A percentile compares a stretch with the other conserved stretches of the same genome.
Conservation (phyloP, 257 asterid genomes). For the Perilla frutescens region DNA sequence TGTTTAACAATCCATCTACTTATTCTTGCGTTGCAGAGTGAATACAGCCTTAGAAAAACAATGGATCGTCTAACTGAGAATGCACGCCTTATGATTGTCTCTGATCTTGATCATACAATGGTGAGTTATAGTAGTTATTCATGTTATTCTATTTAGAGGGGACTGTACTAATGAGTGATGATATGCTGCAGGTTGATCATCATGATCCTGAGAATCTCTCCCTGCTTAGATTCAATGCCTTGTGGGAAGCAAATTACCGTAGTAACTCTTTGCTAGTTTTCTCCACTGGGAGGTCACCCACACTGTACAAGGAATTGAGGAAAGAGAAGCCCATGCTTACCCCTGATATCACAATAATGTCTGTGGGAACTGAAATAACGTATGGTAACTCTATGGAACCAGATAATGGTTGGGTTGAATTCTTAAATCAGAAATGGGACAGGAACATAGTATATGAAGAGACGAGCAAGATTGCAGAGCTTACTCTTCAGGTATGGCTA, state of each 20-base stretch:
- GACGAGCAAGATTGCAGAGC: constrained; percentile 75
- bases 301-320: constrained; percentile 86
- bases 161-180: constrained; percentile 32
- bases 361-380: constrained; percentile 98
- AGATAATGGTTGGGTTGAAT: constrained; percentile 90
- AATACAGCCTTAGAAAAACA: constrained; percentile 34
- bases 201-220: constrained; percentile 79
- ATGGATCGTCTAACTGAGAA: constrained; percentile 77
- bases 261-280: constrained; percentile 84
- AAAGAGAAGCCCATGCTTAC: constrained; percentile 98
- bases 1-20: constrained; percentile 11
- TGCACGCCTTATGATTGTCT: constrained; percentile 92
- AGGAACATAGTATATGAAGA: constrained; percentile 75
- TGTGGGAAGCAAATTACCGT: constrained; percentile 96
- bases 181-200: constrained; percentile 84
- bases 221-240: constrained; percentile 91
- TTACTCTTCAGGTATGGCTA: constrained; percentile 77
- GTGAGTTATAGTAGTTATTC: constrained; percentile 47
- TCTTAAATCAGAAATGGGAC: constrained; percentile 92
- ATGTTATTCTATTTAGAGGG: constrained; percentile 6
- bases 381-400: constrained; percentile 96
- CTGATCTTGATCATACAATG: constrained; percentile 98
- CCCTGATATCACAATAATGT: constrained; percentile 93
- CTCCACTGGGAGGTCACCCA: constrained; percentile 98
- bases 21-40: constrained; percentile 51